phyloP scores from a whole-genome alignment of 116 monocot species.

The Zostera marina region DNA sequence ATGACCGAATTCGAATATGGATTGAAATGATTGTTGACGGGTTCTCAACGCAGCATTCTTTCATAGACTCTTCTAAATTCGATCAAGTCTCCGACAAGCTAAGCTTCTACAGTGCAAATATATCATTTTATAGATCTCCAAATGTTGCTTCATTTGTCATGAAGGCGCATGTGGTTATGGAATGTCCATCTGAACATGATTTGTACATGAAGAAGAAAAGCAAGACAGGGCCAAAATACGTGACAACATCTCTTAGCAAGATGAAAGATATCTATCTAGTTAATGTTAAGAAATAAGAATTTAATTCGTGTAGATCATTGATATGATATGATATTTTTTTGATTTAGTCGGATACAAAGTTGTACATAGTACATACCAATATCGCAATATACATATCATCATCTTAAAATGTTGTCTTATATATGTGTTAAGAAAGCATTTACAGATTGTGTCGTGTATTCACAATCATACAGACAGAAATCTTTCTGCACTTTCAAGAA shows the following conservation, averaged over 20 bases:
- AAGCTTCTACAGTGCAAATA: slow-evolving; percentile 18
- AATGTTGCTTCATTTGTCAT: slow-evolving; percentile 35
- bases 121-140: slow-evolving; percentile 51
- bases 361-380: too few species aligned
- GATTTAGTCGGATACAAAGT: too few species aligned
- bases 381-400: too few species aligned
- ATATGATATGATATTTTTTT: too few species aligned
- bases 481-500: too few species aligned
- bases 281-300: slow-evolving; percentile 10
- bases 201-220: slow-evolving; percentile 10
- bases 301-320: not conserved
- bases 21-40: slow-evolving; percentile 31
- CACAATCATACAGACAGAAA: too few species aligned
- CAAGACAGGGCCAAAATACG: slow-evolving; percentile 25
- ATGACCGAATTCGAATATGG: slow-evolving; percentile 40
- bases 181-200: slow-evolving; percentile 20
- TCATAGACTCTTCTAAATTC: slow-evolving; percentile 34
- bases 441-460: too few species aligned
- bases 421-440: too few species aligned
- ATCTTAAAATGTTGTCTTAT: too few species aligned
- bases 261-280: slow-evolving; percentile 40
- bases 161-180: slow-evolving; percentile 37
- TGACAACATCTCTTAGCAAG: slow-evolving; percentile 19
- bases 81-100: slow-evolving; percentile 21
- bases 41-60: slow-evolving; percentile 24